Conservation (phyloP, 305 asterid genomes). For the Fraxinus platypoda region DNA sequence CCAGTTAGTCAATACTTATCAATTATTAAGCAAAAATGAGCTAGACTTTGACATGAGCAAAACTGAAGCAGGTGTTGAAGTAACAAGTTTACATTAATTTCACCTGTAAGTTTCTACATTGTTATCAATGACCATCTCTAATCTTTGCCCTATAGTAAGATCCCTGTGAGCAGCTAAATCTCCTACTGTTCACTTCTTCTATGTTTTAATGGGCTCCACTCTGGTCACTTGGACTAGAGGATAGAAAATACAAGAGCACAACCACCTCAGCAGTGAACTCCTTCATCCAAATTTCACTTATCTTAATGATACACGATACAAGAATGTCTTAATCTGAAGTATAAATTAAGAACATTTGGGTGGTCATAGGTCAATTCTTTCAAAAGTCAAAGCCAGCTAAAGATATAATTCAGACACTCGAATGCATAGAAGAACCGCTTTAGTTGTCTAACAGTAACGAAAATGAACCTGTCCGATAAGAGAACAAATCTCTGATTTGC, state of each 20-base stretch:
- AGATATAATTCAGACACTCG: not conserved
- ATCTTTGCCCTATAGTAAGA: not conserved
- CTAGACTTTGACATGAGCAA: not conserved
- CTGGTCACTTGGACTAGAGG: too few species aligned
- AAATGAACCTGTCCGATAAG: constrained; percentile 80
- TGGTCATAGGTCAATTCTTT: not conserved
- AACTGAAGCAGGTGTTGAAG: not conserved
- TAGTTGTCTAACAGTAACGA: constrained; percentile 2
- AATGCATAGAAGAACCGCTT: not conserved
- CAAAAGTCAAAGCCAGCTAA: not conserved
- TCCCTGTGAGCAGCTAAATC: not conserved
- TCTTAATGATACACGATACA: not conserved
- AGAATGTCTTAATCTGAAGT: not conserved
- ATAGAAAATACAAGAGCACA: constrained; percentile 1
- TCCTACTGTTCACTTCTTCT: not conserved
- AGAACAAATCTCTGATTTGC: constrained; percentile 93
- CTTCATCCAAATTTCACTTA: not conserved
- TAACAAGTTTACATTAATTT: not conserved
- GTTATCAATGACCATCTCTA: not conserved
- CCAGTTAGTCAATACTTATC: not conserved
- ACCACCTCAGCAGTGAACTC: not conserved
- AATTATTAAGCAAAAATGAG: not conserved
- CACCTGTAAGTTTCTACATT: not conserved
- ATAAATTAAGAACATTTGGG: not conserved
- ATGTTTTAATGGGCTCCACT: constrained; percentile 3